Evolutionary conservation across 768 basidiomycete species (phyloP), one percentile per base, ranked within the genome.

Genomic region (Boletus vermiculosoides): DNA sequence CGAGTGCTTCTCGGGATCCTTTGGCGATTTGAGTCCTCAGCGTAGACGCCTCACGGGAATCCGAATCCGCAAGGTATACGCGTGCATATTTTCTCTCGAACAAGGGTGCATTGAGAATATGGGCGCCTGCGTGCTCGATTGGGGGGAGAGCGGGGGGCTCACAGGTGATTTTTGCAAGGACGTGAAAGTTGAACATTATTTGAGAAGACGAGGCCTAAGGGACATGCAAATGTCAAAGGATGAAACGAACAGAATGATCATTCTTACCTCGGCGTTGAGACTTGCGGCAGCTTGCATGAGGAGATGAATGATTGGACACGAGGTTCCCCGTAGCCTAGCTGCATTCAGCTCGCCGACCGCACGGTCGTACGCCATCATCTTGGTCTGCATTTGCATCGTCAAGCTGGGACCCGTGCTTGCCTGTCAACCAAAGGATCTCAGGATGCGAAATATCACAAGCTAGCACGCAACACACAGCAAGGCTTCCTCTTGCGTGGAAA

Each of bases 331-430:
- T 18, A 87, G 74, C 42, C 94, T 78, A 1, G 90, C 83, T 39
- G 78, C 72, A 74, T 97, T 94, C 50, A 98, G 76, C 23, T 91
- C 85, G 8, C 82, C 77, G 42, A 98, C 77, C 33, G 90, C 86
- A 47, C 85, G 84, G 76, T 95, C 91, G 70, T 98, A 99, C 13
- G 85, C 87, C 89, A 98, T 92, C 94, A 98, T 94, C 74, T 91
- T 92, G 73, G 82, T 85, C 71, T 95, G 94, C 87, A 90, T 90
- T 67, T 92, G 89, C 40, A 90, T 71, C 15, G 80, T 84, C 22
- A 87, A 73, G 57, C 79, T 84, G 1, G 87, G 84, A 1, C 79
- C 75, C 1, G 77, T 73, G 53, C 76, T 75, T 44, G 79, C 68
- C 75, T 80, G 58, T 12, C 46, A 40, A 55, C 7, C 25, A 22